Conservation (phyloP, 2,329 filamentous ascomycete species). For the Huntiella bhutanensis region DNA sequence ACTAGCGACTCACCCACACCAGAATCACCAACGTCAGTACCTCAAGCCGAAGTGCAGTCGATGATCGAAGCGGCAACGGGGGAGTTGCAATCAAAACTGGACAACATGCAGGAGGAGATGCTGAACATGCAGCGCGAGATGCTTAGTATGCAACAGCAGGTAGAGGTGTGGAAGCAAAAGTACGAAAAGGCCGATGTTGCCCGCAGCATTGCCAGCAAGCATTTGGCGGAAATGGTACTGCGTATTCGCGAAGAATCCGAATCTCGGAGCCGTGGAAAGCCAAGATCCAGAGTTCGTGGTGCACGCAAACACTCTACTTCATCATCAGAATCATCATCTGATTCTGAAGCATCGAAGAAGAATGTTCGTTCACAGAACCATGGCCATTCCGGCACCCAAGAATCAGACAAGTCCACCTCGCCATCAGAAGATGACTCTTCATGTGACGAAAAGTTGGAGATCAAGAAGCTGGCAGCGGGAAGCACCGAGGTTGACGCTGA, state of each 20-base stretch:
- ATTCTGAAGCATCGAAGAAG: not conserved
- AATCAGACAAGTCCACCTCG: not conserved
- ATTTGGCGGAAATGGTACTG: constrained; percentile 72
- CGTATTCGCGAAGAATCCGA: constrained; percentile 37
- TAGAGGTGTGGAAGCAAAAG: constrained; percentile 57
- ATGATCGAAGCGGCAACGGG: constrained; percentile 16
- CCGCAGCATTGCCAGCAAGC: constrained; percentile 49
- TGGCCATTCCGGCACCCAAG: not conserved
- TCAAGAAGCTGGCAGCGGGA: not conserved
- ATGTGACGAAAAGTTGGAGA: not conserved
- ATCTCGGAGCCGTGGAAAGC: constrained; percentile 1
- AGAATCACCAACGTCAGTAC: too few species aligned
- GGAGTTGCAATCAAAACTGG: constrained; percentile 46
- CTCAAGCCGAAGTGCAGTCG: constrained; percentile 6
- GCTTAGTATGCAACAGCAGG: constrained; percentile 59
- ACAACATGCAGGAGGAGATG: constrained; percentile 63
- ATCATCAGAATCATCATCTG: not conserved
- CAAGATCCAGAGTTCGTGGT: not conserved
- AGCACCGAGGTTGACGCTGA: constrained; percentile 17
- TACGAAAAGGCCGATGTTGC: constrained; percentile 70
- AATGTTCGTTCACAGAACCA: not conserved
- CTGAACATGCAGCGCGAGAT: constrained; percentile 61
- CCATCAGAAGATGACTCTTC: constrained; percentile 5
- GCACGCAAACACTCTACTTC: constrained; percentile 3
- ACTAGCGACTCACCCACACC: not conserved